Evolutionary conservation across 1,284 basidiomycete species (phyloP).

Genomic region (Abortiporus biennis): DNA sequence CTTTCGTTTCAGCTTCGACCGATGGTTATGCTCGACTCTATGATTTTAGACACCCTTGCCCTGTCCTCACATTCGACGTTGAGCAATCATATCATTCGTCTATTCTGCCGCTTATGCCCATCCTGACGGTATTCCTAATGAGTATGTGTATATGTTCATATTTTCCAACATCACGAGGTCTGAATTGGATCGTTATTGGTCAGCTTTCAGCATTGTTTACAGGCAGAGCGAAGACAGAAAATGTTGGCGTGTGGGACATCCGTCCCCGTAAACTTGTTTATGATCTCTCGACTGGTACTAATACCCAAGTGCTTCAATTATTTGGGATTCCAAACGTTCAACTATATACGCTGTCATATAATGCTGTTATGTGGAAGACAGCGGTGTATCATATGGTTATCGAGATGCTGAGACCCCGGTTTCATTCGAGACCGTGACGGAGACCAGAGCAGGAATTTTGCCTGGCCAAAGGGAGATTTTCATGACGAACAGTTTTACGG

Average conservation of each 20-base stretch:
- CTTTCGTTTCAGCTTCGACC: constrained; percentile 28
- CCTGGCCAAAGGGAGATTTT: too few relatives aligned
- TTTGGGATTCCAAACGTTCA: constrained; percentile 27
- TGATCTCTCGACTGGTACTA: constrained; percentile 38
- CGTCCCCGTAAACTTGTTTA: constrained; percentile 28
- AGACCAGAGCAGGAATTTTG: too few relatives aligned
- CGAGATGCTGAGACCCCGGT: constrained; percentile 22
- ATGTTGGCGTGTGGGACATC: constrained; percentile 33
- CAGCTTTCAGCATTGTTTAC: constrained; percentile 3
- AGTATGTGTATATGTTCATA: constrained; percentile 21
- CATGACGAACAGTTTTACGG: too few relatives aligned
- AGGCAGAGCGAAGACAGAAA: constrained; percentile 20
- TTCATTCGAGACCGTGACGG: too few relatives aligned
- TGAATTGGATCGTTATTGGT: not conserved
- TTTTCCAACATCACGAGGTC: too few relatives aligned
- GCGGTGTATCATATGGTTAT: constrained; percentile 26
- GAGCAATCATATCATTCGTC: constrained; percentile 8
- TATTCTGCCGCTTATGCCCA: constrained; percentile 17
- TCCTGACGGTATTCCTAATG: constrained; percentile 22
- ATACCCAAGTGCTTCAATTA: constrained; percentile 25
- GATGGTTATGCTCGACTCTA: constrained; percentile 35
- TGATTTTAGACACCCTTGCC: constrained; percentile 27
- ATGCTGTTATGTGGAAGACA: constrained; percentile 27
- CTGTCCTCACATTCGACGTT: constrained; percentile 21
- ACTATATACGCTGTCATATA: constrained; percentile 31